Conservation (phyloP, 768 basidiomycete species). For the Vishniacozyma victoriae region DNA sequence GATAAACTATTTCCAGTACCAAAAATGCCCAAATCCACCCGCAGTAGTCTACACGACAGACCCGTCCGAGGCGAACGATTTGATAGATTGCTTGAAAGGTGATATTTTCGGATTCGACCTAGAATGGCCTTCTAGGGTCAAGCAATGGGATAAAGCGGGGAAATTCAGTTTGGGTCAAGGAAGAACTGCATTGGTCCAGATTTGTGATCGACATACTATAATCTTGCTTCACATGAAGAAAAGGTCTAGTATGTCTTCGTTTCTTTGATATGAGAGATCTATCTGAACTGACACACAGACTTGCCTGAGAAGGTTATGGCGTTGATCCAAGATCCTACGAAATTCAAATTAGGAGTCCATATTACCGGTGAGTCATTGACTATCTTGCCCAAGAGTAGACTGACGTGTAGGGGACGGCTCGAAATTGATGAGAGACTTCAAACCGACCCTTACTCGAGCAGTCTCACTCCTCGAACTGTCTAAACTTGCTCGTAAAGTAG, state of each 20-base stretch:
- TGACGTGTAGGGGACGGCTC: conserved; percentile 26
- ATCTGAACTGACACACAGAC: too few relatives aligned
- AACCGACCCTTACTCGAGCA: conserved; percentile 12
- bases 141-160: not conserved
- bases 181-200: conserved; percentile 30
- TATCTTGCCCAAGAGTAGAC: not conserved
- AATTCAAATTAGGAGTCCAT: conserved; percentile 36
- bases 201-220: conserved; percentile 29
- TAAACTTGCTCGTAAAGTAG: conserved; percentile 34
- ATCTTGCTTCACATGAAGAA: conserved; percentile 32
- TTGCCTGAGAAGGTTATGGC: conserved; percentile 26
- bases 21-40: conserved; percentile 2
- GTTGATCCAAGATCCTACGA: conserved; percentile 15
- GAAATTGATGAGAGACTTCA: conserved; percentile 40
- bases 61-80: conserved; percentile 31
- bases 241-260: conserved; percentile 29
- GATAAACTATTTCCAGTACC: not conserved
- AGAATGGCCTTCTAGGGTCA: conserved; percentile 36
- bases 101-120: conserved; percentile 40
- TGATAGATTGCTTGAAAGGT: conserved; percentile 30
- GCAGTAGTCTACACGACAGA: conserved; percentile 33
- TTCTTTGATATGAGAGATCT: too few relatives aligned
- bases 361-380: conserved; percentile 16
- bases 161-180: conserved; percentile 20
- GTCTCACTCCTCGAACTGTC: conserved; percentile 35